phyloP scores from a whole-genome alignment of 345 rosid genomes.

The Excoecaria cochinchinensis region DNA sequence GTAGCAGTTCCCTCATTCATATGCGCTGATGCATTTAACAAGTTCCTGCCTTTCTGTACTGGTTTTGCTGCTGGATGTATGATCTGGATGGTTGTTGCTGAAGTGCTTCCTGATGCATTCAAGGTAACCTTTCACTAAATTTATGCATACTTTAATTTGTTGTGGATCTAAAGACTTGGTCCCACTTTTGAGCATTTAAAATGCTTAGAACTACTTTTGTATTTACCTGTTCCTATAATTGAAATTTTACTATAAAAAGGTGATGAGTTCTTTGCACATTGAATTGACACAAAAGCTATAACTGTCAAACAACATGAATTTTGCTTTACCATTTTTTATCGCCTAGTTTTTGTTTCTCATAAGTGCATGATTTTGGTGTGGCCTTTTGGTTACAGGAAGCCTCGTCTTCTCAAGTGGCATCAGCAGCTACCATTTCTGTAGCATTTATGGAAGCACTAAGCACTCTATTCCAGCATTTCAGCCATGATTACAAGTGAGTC shows the following conservation, averaged over 20 bases:
- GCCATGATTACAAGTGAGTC: slow-evolving; percentile 85
- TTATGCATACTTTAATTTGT: neutral
- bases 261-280: neutral
- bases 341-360: neutral
- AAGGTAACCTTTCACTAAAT: slow-evolving; percentile 48
- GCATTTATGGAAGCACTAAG: slow-evolving; percentile 97
- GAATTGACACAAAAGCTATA: neutral
- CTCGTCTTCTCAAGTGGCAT: slow-evolving; percentile 87
- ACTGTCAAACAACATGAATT: neutral
- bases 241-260: too few species aligned
- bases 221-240: neutral
- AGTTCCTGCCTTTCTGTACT: slow-evolving; percentile 93
- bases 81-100: slow-evolving; percentile 99
- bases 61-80: slow-evolving; percentile 99
- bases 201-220: neutral
- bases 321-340: neutral
- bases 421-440: slow-evolving; percentile 91
- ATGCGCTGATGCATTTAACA: slow-evolving; percentile 95
- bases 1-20: slow-evolving; percentile 98
- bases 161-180: neutral
- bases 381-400: slow-evolving; percentile 64
- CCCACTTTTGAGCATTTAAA: slow-evolving; percentile 9
- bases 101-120: slow-evolving; percentile 98
- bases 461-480: slow-evolving; percentile 71
- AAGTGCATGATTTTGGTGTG: slow-evolving; percentile 6